Evolutionary conservation across 331 rosid genomes (phyloP).

Genomic region (Malus hybrid): DNA sequence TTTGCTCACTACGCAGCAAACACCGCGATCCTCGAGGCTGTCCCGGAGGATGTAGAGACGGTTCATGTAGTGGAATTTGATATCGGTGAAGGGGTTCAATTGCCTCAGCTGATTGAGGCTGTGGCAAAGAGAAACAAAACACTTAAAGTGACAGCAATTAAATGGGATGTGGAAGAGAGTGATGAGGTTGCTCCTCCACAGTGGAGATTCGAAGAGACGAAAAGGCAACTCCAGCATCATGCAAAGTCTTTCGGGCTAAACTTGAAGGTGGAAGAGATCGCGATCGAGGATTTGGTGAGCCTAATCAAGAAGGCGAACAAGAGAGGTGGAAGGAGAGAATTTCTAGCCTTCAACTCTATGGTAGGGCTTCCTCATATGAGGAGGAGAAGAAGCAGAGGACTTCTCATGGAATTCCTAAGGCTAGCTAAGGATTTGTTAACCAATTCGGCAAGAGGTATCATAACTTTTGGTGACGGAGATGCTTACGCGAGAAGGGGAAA

Average conservation of each 20-base stretch:
- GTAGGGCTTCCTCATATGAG: constrained; percentile 43
- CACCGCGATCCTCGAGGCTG: constrained; percentile 41
- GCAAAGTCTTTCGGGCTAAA: constrained; percentile 39
- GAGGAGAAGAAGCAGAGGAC: constrained; percentile 25
- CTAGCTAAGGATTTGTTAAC: constrained; percentile 41
- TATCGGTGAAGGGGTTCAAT: constrained; percentile 48
- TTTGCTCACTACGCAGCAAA: constrained; percentile 46
- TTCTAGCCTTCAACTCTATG: constrained; percentile 51
- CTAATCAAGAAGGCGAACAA: constrained; percentile 28
- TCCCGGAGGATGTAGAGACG: constrained; percentile 30
- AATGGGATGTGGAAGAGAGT: constrained; percentile 17
- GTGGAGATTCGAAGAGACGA: constrained; percentile 35
- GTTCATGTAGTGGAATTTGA: constrained; percentile 45
- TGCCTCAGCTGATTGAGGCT: constrained; percentile 40
- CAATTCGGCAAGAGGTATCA: not conserved
- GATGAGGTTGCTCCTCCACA: constrained; percentile 1
- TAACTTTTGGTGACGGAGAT: no score
- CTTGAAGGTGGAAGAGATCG: constrained; percentile 42
- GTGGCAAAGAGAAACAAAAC: constrained; percentile 19
- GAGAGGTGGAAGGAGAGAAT: constrained; percentile 23
- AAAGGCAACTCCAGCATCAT: constrained; percentile 26
- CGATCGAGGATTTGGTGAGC: constrained; percentile 28
- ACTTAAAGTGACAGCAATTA: constrained; percentile 45
- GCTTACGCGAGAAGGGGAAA: no score
- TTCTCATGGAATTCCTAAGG: constrained; percentile 28